Conservation (phyloP, 164 flowering plant genomes). For the grape (Vitis vinifera) region ASM3070453v1 NC_081811.1:7909501-7910000, state of each 20-base stretch:
- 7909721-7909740: constrained; percentile 94
- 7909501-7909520: constrained; percentile 90
- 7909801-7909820: constrained; percentile 73
- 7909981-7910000: constrained; percentile 75
- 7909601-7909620: constrained; percentile 99
- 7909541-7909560: constrained; percentile 92
- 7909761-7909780: constrained; percentile 92
- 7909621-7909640: constrained; percentile 96
- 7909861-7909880: constrained; percentile 38
- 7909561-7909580: constrained; percentile 63
- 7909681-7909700: constrained; percentile 88
- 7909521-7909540: constrained; percentile 97
- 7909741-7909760: constrained; percentile 94
- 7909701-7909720: constrained; percentile 90
- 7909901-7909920: constrained; percentile 29
- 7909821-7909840: constrained; percentile 59
- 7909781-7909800: constrained; percentile 87
- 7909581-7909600: constrained; percentile 77
- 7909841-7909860: constrained; percentile 60
- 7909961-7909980: constrained; percentile 97
- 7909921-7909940: constrained; percentile 72
- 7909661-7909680: constrained; percentile 84
- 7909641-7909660: constrained; percentile 82
- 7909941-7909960: constrained; percentile 61
- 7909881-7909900: constrained; percentile 30